Evolutionary conservation across 2,329 filamentous ascomycete genomes (phyloP).

Genomic region (Aureobasidium sp.): DNA sequence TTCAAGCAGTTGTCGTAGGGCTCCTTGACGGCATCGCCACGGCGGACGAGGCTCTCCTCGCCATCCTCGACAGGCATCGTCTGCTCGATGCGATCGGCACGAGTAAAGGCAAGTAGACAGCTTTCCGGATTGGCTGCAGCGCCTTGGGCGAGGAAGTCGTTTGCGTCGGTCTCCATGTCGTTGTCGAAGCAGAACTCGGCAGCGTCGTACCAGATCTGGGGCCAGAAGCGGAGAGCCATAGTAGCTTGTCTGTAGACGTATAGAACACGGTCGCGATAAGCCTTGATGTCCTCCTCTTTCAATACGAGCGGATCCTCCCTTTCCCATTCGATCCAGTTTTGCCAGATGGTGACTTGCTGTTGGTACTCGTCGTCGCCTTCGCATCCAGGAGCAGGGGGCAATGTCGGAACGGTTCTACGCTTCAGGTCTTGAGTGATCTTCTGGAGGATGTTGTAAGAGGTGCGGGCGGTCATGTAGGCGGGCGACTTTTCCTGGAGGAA

Average conservation of each 20-base stretch:
- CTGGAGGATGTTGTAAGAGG: conserved; percentile 80
- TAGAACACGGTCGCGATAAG: conserved; percentile 69
- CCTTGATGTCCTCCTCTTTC: conserved; percentile 66
- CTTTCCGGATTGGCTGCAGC: conserved; percentile 89
- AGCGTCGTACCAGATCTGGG: conserved; percentile 91
- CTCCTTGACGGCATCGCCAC: conserved; percentile 65
- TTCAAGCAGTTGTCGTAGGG: conserved; percentile 78
- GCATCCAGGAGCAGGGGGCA: conserved; percentile 78
- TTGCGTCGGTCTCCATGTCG: conserved; percentile 59
- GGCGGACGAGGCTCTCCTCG: conserved; percentile 55
- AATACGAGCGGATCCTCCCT: conserved; percentile 85
- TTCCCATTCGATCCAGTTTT: conserved; percentile 91
- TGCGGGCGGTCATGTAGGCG: conserved; percentile 91
- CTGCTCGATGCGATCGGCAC: conserved; percentile 77
- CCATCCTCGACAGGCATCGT: conserved; percentile 62
- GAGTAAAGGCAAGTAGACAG: conserved; percentile 78
- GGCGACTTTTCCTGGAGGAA: conserved; percentile 89
- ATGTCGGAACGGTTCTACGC: conserved; percentile 66
- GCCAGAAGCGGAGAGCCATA: conserved; percentile 90
- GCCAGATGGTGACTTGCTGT: conserved; percentile 82
- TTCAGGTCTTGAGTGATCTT: conserved; percentile 71
- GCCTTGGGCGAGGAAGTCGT: conserved; percentile 71
- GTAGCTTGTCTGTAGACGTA: conserved; percentile 91
- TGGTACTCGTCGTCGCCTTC: conserved; percentile 78
- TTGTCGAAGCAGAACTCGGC: conserved; percentile 87